These are phyloP conservation scores for Corinectria fuckeliana DNA, from an alignment of 2,329 filamentous ascomycete species.

Conservation along the genomic window DNA sequence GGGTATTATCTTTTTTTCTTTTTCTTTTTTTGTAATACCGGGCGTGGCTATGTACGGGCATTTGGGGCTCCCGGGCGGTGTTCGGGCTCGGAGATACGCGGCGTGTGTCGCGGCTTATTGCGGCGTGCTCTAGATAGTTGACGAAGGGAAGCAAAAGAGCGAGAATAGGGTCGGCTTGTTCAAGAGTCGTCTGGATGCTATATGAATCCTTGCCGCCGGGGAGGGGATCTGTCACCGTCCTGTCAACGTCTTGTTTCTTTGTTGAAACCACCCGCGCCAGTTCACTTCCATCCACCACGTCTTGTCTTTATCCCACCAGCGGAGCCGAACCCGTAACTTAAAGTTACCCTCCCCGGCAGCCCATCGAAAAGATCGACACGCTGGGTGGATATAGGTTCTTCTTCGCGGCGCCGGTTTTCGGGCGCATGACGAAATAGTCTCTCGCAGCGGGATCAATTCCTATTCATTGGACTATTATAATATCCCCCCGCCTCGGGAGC, in stretches of 20 bases:
- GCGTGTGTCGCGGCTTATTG: slow-evolving; percentile 20
- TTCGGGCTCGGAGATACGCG: slow-evolving; percentile 29
- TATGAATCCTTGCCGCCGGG: neutral
- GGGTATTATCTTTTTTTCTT: too few relatives aligned
- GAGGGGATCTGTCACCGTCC: neutral
- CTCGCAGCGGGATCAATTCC: too few relatives aligned
- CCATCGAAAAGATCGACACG: neutral
- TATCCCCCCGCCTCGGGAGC: neutral
- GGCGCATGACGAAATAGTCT: too few relatives aligned
- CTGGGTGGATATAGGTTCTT: neutral
- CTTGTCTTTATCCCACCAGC: slow-evolving; percentile 8
- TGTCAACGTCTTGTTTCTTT: slow-evolving; percentile 1
- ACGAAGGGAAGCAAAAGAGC: neutral
- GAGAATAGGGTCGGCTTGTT: slow-evolving; percentile 8
- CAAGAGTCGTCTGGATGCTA: neutral
- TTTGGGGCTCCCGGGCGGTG: too few relatives aligned
- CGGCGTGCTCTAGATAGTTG: neutral
- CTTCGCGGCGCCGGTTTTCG: neutral
- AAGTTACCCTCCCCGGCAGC: neutral
- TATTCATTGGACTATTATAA: too few relatives aligned
- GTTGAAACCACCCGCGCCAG: slow-evolving; percentile 3
- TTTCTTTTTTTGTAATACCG: too few relatives aligned
- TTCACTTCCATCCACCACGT: neutral
- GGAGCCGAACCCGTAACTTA: neutral
- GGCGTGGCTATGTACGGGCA: too few relatives aligned